phyloP scores from a whole-genome alignment of 306 rosid genomes.

The Purshia tridentata region DNA sequence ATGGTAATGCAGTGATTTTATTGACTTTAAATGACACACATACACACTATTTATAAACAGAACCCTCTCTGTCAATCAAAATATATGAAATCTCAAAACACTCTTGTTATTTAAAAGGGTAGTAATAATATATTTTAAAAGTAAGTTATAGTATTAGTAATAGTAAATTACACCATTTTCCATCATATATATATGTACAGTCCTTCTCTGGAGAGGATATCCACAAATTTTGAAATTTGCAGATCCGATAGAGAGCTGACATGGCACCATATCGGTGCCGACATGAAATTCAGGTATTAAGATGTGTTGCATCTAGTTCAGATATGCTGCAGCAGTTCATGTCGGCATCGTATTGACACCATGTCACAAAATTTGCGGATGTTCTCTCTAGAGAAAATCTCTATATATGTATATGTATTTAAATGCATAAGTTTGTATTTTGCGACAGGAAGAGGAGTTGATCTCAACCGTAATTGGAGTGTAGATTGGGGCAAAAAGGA shows the following conservation, averaged over 20 bases:
- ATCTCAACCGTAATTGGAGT: slow-evolving; percentile 97
- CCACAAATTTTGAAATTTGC: too few species aligned
- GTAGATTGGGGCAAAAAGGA: slow-evolving; percentile 99
- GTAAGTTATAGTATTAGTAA: background rate
- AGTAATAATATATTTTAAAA: background rate
- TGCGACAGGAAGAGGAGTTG: slow-evolving; percentile 94
- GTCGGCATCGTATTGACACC: too few species aligned
- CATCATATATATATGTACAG: too few species aligned
- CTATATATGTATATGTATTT: too few species aligned
- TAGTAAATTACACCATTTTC: background rate
- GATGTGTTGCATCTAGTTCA: too few species aligned
- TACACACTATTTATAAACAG: background rate
- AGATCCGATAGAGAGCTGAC: too few species aligned
- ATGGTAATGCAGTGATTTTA: slow-evolving; percentile 53
- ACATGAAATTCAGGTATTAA: too few species aligned
- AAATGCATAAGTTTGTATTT: slow-evolving; percentile 33
- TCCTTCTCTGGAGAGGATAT: too few species aligned
- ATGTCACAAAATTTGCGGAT: too few species aligned
- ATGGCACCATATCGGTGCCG: too few species aligned
- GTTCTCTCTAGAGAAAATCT: too few species aligned
- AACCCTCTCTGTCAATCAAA: background rate
- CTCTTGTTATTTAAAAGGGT: background rate
- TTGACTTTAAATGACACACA: slow-evolving; percentile 15
- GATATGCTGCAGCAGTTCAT: too few species aligned
- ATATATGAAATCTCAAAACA: background rate